Evolutionary conservation across 2,329 filamentous ascomycete genomes (phyloP).

Genomic region (Colletotrichum sp.): DNA sequence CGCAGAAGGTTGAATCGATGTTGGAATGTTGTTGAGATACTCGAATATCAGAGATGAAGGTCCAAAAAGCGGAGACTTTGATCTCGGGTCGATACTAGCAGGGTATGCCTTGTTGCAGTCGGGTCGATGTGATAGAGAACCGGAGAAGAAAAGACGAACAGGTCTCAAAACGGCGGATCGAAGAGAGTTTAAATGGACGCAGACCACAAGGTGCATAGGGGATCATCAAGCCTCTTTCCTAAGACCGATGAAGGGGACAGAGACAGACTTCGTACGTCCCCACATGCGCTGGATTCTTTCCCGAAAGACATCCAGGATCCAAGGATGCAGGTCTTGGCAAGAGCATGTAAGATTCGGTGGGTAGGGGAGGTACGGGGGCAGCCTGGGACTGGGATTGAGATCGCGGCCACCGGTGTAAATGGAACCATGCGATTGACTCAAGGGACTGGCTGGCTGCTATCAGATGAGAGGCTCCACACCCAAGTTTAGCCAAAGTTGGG

Average conservation of each 20-base stretch:
- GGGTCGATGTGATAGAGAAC: background rate
- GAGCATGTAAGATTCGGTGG: background rate
- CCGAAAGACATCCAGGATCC: background rate
- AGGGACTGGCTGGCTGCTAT: background rate
- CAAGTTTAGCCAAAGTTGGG: background rate
- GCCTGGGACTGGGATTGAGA: background rate
- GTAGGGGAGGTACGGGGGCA: background rate
- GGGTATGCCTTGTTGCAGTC: background rate
- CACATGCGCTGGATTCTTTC: slow-evolving; percentile 11
- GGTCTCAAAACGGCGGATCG: background rate
- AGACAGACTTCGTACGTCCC: background rate
- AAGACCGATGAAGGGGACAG: background rate
- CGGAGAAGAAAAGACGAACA: background rate
- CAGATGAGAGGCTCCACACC: background rate
- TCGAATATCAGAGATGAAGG: background rate
- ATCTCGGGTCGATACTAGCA: background rate
- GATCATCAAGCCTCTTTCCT: background rate
- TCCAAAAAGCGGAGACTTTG: background rate
- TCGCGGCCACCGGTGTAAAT: background rate
- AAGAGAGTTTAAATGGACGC: background rate
- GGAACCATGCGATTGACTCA: background rate
- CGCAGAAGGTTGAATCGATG: background rate
- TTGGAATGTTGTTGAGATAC: background rate
- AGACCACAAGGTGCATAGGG: background rate
- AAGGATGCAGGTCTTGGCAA: background rate